Evolutionary conservation across 176 grass and related monocot genomes (phyloP).

Genomic region (Ensete glaucum): DNA sequence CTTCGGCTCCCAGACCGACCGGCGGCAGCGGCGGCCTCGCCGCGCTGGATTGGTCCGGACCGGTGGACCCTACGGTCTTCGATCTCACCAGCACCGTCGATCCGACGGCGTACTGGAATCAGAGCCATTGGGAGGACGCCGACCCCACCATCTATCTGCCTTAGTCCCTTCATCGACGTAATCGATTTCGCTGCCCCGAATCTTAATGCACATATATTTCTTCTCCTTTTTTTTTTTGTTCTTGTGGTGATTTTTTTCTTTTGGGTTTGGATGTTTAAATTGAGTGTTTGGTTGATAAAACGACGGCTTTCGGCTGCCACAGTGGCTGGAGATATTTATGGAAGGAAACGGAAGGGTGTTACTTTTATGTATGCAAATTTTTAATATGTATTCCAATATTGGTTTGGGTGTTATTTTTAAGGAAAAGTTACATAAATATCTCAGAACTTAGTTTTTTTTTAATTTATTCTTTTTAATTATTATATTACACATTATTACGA

Average conservation of each 20-base stretch:
- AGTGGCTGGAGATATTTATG: too few relatives aligned
- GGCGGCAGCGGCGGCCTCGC: not conserved
- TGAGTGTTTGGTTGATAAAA: too few relatives aligned
- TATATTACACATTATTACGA: too few relatives aligned
- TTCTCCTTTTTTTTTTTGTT: not conserved
- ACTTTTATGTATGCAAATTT: too few relatives aligned
- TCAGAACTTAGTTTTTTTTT: too few relatives aligned
- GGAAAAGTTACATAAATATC: too few relatives aligned
- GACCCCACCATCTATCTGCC: conserved; percentile 33
- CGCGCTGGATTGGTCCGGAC: conserved; percentile 19
- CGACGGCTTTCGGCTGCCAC: too few relatives aligned
- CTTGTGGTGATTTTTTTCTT: conserved; percentile 7
- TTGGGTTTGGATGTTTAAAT: too few relatives aligned
- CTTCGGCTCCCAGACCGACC: not conserved
- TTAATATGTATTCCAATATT: not conserved
- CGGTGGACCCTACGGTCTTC: conserved; percentile 20
- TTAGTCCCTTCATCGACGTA: not conserved
- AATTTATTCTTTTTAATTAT: too few relatives aligned
- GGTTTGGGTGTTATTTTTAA: too few relatives aligned
- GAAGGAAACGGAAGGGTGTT: too few relatives aligned
- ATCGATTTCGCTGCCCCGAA: not conserved
- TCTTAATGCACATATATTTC: conserved; percentile 16
- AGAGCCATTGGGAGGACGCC: conserved; percentile 22
- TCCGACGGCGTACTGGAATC: conserved; percentile 28
- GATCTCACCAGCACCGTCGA: conserved; percentile 24